These are phyloP conservation scores for Diaporthe sp. DNA, from an alignment of 2,329 filamentous ascomycete genomes.

Conservation along the genomic window DNA sequence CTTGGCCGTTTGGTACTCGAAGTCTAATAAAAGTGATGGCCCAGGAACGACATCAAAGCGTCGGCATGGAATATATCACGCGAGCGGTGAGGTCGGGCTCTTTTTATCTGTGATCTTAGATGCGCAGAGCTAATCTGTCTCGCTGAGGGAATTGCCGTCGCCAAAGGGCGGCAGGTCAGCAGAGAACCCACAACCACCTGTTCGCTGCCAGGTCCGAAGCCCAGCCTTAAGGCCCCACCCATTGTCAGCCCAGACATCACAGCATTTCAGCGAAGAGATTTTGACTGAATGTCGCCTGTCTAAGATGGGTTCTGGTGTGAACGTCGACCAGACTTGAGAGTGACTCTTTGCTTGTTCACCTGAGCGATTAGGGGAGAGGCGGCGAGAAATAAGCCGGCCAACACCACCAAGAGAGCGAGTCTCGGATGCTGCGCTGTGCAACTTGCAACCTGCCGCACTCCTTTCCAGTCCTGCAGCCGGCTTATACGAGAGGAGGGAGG, in stretches of 20 bases:
- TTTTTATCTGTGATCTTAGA: constrained; percentile 18
- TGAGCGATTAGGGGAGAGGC: neutral
- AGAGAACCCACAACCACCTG: constrained; percentile 30
- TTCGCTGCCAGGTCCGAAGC: neutral
- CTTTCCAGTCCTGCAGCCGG: neutral
- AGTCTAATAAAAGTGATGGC: constrained; percentile 23
- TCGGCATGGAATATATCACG: neutral
- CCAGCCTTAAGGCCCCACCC: constrained; percentile 14
- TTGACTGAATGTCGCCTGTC: constrained; percentile 4
- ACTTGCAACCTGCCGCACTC: neutral
- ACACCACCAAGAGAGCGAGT: neutral
- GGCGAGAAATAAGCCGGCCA: constrained; percentile 26
- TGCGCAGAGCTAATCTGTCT: constrained; percentile 13
- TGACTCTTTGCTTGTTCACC: constrained; percentile 3
- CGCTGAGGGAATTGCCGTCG: constrained; percentile 14
- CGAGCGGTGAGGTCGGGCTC: constrained; percentile 19
- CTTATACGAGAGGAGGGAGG: constrained; percentile 15
- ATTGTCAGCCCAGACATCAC: constrained; percentile 30
- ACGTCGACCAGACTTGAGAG: neutral
- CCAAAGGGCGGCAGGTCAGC: constrained; percentile 16
- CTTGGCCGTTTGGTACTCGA: constrained; percentile 19
- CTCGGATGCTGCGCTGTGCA: neutral
- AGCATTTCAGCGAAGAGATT: constrained; percentile 17
- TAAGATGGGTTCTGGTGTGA: constrained; percentile 16
- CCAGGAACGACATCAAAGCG: neutral